Evolutionary conservation across 2,329 filamentous ascomycete genomes (phyloP).

Genomic region (Neophaeococcomyces aloes): DNA sequence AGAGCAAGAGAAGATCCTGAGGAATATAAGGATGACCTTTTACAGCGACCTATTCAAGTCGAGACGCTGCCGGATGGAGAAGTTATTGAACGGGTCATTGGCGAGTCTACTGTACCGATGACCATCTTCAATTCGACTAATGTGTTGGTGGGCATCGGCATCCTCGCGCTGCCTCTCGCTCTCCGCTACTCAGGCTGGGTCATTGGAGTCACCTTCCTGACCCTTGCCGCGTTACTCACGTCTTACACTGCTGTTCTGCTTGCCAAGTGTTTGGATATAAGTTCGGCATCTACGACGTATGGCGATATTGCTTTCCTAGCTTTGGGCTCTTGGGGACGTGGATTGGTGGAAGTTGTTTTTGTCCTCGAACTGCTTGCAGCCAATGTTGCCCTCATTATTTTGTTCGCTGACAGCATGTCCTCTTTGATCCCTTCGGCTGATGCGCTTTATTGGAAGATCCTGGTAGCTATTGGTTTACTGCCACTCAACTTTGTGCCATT

Average conservation of each 20-base stretch:
- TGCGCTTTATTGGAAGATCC: constrained; percentile 67
- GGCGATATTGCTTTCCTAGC: constrained; percentile 87
- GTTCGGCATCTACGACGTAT: constrained; percentile 80
- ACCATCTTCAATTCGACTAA: constrained; percentile 96
- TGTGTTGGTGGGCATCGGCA: constrained; percentile 77
- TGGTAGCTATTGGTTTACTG: constrained; percentile 68
- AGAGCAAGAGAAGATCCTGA: constrained; percentile 24
- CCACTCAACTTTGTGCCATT: constrained; percentile 78
- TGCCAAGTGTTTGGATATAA: constrained; percentile 78
- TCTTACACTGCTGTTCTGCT: constrained; percentile 77
- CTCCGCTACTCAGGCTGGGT: constrained; percentile 84
- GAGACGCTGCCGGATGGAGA: constrained; percentile 44
- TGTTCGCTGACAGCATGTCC: constrained; percentile 86
- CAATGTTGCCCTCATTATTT: constrained; percentile 76
- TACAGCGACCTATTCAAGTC: constrained; percentile 12
- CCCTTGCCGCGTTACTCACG: constrained; percentile 64
- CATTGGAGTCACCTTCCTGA: constrained; percentile 63
- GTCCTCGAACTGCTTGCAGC: constrained; percentile 77
- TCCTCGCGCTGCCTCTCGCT: constrained; percentile 79
- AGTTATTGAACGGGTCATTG: constrained; percentile 72
- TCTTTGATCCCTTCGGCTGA: constrained; percentile 63
- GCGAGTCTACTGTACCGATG: constrained; percentile 89
- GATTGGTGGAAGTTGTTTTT: constrained; percentile 77
- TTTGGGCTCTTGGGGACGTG: constrained; percentile 69
- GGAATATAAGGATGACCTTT: constrained; percentile 17